phyloP scores from a whole-genome alignment of 495 filamentous ascomycete genomes.

The Annulohypoxylon stygium region DNA sequence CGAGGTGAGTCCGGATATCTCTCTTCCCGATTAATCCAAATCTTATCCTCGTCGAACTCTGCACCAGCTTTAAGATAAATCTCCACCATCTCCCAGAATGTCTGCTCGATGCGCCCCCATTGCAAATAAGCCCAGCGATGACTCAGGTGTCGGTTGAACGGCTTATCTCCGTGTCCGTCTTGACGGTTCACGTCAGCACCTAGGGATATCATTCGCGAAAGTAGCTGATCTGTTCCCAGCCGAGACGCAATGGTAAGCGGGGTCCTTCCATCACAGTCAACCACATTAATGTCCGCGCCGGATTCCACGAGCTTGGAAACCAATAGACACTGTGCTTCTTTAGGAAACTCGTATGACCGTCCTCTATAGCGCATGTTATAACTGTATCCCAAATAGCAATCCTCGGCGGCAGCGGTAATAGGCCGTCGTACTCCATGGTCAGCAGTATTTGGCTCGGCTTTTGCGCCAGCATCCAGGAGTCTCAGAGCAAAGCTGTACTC shows the following conservation, averaged over 20 bases:
- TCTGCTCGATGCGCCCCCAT: too few relatives aligned
- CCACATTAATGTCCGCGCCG: slow-evolving; percentile 14
- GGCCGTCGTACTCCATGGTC: background rate
- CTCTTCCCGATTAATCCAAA: background rate
- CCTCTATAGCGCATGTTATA: too few relatives aligned
- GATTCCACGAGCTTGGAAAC: slow-evolving; percentile 10
- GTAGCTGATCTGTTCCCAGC: background rate
- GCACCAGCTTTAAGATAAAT: background rate
- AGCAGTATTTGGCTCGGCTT: background rate
- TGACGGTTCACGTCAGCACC: background rate
- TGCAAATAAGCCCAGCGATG: too few relatives aligned
- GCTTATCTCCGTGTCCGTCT: background rate
- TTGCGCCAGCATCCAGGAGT: slow-evolving; percentile 30
- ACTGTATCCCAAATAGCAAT: too few relatives aligned
- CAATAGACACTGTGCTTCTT: background rate
- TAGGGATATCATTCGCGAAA: background rate
- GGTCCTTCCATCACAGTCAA: background rate
- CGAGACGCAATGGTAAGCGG: background rate
- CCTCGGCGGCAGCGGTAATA: background rate
- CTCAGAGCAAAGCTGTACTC: background rate
- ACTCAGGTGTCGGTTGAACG: background rate
- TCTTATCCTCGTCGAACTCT: background rate
- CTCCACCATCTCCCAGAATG: background rate
- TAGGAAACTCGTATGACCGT: too few relatives aligned
- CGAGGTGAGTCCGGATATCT: too few relatives aligned